Evolutionary conservation across 768 basidiomycete species (phyloP).

Genomic region (Leucocoprinus leucothites): DNA sequence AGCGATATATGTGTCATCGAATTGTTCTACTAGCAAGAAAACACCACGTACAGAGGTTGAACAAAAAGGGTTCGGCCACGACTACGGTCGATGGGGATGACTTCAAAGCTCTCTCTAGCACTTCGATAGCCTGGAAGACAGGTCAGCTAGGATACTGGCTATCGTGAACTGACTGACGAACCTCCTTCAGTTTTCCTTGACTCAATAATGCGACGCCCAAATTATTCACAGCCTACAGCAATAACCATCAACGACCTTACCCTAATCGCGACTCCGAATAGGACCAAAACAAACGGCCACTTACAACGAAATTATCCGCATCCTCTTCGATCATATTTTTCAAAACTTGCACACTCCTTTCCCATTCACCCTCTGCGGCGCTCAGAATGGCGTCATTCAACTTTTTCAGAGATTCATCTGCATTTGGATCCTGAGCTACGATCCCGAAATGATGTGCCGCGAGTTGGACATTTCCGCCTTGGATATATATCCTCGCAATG

Average conservation of each 20-base stretch:
- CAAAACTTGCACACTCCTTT: constrained; percentile 43
- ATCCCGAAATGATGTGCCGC: constrained; percentile 58
- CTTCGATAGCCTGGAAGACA: constrained; percentile 56
- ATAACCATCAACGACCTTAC: no score
- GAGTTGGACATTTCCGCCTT: constrained; percentile 60
- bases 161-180: constrained; percentile 21
- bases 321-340: constrained; percentile 44
- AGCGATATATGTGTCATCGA: not conserved
- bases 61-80: constrained; percentile 78
- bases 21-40: not conserved
- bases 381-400: constrained; percentile 71
- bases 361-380: constrained; percentile 71
- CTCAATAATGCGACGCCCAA: constrained; percentile 67
- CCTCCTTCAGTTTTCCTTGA: constrained; percentile 73
- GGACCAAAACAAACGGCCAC: no score
- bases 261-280: no score
- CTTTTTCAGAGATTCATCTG: constrained; percentile 39
- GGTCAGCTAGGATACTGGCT: not conserved
- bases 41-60: constrained; percentile 68
- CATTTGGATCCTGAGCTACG: constrained; percentile 42
- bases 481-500: constrained; percentile 71
- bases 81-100: constrained; percentile 69
- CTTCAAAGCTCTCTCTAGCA: constrained; percentile 59
- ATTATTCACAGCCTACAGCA: constrained; percentile 67
- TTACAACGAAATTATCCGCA: constrained; percentile 57